A percentile compares a stretch with the other conserved stretches of the same genome.
phyloP scores from a whole-genome alignment of 140 eudicot species.

The Stevia rebaudiana region DNA sequence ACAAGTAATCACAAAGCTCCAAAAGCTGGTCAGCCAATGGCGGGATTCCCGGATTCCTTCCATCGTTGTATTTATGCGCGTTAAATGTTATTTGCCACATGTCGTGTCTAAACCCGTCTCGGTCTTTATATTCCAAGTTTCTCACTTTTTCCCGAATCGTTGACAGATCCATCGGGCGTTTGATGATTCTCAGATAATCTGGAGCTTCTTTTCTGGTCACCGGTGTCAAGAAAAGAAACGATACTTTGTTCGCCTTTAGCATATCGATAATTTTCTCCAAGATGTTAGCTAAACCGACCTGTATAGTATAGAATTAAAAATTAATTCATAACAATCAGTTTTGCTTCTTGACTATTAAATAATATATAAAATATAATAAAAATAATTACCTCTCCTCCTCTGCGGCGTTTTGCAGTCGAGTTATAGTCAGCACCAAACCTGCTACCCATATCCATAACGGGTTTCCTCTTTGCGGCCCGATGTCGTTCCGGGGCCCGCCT shows the following conservation, averaged over 20 bases:
- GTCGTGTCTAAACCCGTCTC: constrained; percentile 73
- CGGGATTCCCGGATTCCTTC: constrained; percentile 85
- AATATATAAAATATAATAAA: background rate
- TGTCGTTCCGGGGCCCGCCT: constrained; percentile 57
- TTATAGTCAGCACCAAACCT: constrained; percentile 48
- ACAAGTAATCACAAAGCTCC: constrained; percentile 72
- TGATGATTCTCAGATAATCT: constrained; percentile 51
- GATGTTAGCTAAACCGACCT: constrained; percentile 83
- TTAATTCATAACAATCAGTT: background rate
- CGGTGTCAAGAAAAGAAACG: constrained; percentile 73
- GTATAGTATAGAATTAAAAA: too few species aligned
- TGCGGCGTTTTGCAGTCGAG: constrained; percentile 66
- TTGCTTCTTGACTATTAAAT: background rate
- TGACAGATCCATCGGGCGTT: constrained; percentile 78
- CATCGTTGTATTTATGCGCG: constrained; percentile 74
- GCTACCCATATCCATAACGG: constrained; percentile 44
- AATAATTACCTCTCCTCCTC: constrained; percentile 85
- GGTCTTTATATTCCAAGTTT: constrained; percentile 64
- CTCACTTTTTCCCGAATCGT: constrained; percentile 75
- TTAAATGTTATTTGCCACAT: constrained; percentile 69
- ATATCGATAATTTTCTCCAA: constrained; percentile 66
- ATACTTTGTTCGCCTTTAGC: constrained; percentile 50
- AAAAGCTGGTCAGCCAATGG: constrained; percentile 90
- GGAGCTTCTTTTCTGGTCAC: constrained; percentile 91
- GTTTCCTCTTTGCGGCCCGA: constrained; percentile 46